Conservation (phyloP, 2,329 filamentous ascomycete genomes). For the Cladophialophora bantiana region DNA sequence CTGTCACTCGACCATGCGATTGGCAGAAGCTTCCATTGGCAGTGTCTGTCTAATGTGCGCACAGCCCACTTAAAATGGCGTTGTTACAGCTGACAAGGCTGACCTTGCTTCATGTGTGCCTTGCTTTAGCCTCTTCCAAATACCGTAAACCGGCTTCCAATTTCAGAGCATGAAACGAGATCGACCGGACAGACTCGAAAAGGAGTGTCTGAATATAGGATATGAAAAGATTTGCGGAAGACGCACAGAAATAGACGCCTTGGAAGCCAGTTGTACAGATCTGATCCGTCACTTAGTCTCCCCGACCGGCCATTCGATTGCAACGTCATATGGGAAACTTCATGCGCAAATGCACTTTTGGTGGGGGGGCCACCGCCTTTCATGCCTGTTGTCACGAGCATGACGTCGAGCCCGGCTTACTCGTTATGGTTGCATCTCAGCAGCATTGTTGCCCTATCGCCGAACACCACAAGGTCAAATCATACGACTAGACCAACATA, state of each 20-base stretch:
- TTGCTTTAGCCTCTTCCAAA: conserved; percentile 1
- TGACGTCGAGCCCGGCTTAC: neutral
- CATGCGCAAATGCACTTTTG: neutral
- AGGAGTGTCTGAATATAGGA: neutral
- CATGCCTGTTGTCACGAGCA: conserved; percentile 6
- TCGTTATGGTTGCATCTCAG: neutral
- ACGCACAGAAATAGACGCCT: neutral
- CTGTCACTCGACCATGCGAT: conserved; percentile 10
- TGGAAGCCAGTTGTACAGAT: conserved; percentile 11
- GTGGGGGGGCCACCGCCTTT: neutral
- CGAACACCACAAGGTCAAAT: neutral
- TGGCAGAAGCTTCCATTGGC: conserved; percentile 2
- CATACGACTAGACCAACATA: neutral
- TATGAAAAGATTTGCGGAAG: conserved; percentile 1
- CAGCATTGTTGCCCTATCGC: neutral
- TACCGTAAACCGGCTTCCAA: neutral
- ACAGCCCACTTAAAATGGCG: neutral
- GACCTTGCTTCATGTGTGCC: neutral
- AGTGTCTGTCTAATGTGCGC: neutral
- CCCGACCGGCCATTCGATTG: neutral
- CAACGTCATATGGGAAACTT: neutral
- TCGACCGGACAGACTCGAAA: conserved; percentile 1
- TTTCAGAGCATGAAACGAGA: neutral
- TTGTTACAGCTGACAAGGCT: conserved; percentile 8
- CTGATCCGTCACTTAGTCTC: conserved; percentile 10